Evolutionary conservation across 1,284 basidiomycete genomes (phyloP).

Genomic region (Ceratobasidium theobromae): DNA sequence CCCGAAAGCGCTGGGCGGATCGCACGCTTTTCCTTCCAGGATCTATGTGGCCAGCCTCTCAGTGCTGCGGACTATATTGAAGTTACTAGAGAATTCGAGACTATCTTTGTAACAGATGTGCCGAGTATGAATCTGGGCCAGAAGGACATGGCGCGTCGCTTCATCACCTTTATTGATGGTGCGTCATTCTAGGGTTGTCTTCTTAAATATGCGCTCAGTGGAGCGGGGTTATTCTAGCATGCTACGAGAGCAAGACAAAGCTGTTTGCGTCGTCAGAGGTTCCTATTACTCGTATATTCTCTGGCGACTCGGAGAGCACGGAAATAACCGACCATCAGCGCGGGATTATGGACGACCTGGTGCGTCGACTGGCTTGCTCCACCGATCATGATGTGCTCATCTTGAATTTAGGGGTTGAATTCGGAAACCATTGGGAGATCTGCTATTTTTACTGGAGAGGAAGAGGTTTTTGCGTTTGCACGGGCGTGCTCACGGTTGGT

Average conservation of each 20-base stretch:
- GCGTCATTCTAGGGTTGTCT: constrained; percentile 39
- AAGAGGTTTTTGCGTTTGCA: constrained; percentile 93
- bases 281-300: constrained; percentile 85
- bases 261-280: constrained; percentile 88
- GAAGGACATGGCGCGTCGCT: constrained; percentile 90
- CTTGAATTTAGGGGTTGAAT: constrained; percentile 65
- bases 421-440: constrained; percentile 73
- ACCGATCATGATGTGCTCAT: constrained; percentile 23
- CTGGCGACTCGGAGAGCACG: constrained; percentile 56
- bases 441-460: constrained; percentile 89
- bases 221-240: constrained; percentile 54
- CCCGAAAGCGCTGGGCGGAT: constrained; percentile 71
- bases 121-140: constrained; percentile 85
- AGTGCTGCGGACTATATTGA: constrained; percentile 97
- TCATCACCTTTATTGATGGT: constrained; percentile 98
- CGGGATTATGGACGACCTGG: constrained; percentile 86
- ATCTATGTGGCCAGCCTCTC: constrained; percentile 87
- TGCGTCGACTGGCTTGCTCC: constrained; percentile 46
- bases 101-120: constrained; percentile 85
- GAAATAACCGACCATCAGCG: constrained; percentile 78
- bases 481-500: constrained; percentile 87
- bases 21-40: constrained; percentile 84
- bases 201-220: constrained; percentile 2
- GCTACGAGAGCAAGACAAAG: constrained; percentile 92
- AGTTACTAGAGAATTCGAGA: constrained; percentile 84